Base-by-base conservation (phyloP, 306 rosid genomes). In the Phaseolus lunatus region DNA sequence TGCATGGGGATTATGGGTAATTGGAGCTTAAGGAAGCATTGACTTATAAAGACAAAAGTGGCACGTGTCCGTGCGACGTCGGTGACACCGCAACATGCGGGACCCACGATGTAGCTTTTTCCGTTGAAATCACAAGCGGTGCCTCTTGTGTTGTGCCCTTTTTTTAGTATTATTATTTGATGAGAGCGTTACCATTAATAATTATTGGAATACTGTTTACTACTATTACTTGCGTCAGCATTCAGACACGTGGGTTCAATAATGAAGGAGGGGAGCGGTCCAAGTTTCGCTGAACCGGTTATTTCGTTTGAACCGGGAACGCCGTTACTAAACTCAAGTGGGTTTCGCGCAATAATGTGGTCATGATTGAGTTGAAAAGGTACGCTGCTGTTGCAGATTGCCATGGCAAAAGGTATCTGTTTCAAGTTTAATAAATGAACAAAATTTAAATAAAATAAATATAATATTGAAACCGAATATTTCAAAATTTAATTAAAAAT, bases 211-310 rank as follows among this genome's bases (percentile, higher is more conserved):
- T 43, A 79, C 77, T 31, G 47, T 56, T 56, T 43, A 75, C 66
- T 31, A 58, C 26, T 45, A 83, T 76, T 79, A 22, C 84, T 80
- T 69, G 84, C 85, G 73, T 91, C 88, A 88, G 27, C 87, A 44
- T 65, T 70, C 50, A 47, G 92, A 89, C 90, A 91, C 89, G 93
- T 87, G 89, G 88, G 6, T 68, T 65, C 88, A 86, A 91, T 87
- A 67, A 85, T 87, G 14, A 33, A 79, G 15, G 22, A 12, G 83
- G 73, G 86, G 81, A 49, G 86, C 82, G 7, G 12, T 15, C 67
- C 15, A 3, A 5, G 44, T 39, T 39, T 39, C 44, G 12, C 9
- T 39, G 44, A 12, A 48, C 79, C 35, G 20, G 61, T 70, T 74
- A 73, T 57, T 37, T 54, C 7, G 19, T 75, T 75, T 31, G 14